Base-by-base conservation (phyloP, 2,329 filamentous ascomycete genomes). In the Metarhizium guizhouense region DNA sequence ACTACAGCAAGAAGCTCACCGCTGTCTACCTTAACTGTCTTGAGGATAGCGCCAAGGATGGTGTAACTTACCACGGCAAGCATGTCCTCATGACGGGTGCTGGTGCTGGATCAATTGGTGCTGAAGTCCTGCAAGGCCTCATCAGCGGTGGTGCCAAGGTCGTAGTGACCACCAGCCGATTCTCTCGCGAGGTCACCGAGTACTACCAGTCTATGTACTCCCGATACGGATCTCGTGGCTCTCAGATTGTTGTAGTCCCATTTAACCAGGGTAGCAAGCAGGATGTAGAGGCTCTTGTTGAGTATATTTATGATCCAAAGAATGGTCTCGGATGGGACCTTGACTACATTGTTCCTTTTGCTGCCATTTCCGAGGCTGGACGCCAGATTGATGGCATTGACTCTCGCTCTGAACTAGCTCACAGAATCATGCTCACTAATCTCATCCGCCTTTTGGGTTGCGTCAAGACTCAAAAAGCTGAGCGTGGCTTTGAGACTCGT, bases 231-330 rank as follows among this genome's bases (percentile, higher is more conserved):
- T 90, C 90, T 58, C 88, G 90, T 61, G 94, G 94, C 61, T 97
- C 94, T 56, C 92, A 97, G 75, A 86, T 99, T 55, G 90, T 99
- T 45, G 94, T 99, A 55, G 95, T 97, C 55, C 94, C 95, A 52
- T 99, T 99, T 83, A 99, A 99, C 74, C 92, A 96, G 72, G 94
- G 93, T 61, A 97, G 93, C 78, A 95, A 96, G 76, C 93, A 97
- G 72, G 94, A 99, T 69, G 89, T 96, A 40, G 90, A 97, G 71
- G 91, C 91, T 50, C 81, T 99, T 7, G 80, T 99, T 53, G 83
- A 96, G 58, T 99, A 97, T 77, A 95, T 99, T 68, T 99, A 96
- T 70, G 93, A 97, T 68, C 73, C 87, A 60, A 99, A 97, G 85
- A 92, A 86, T 69, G 95, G 95, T 60, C 86, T 99, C 10, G 94